Evolutionary conservation across 441 rosid species (phyloP), one percentile per base, ranked within the genome.

Genomic region (Manihot esculenta): DNA sequence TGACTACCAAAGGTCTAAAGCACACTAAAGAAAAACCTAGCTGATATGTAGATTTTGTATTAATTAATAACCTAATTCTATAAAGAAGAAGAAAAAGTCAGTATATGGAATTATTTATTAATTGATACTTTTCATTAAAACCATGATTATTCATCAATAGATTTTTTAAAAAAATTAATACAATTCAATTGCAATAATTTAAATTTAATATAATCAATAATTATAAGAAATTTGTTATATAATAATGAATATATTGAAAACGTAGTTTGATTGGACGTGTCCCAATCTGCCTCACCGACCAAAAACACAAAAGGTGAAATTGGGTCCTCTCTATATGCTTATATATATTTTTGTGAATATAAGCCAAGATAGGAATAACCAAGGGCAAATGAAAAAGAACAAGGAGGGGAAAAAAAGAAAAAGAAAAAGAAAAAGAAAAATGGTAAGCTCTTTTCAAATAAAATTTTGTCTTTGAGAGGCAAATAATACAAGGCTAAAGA

Each of bases 211-310:
- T n/a, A n/a, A n/a, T n/a, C n/a, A n/a, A n/a, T n/a, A n/a, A n/a
- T n/a, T n/a, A n/a, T n/a, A n/a, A n/a, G n/a, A n/a, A n/a, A n/a
- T n/a, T n/a, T n/a, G n/a, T n/a, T n/a, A n/a, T n/a, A n/a, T n/a
- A n/a, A n/a, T n/a, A n/a, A n/a, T n/a, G n/a, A n/a, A 53, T 51
- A 2, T 9, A 66, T 58, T 50, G 41, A 48, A 66, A 58, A 61
- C 7, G 42, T 38, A 7, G 73, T 69, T 69, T 24, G 54, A 53
- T 66, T 63, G 64, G 69, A 44, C 38, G 17, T 7, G 82, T 84
- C 84, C 72, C 74, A 74, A 80, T 78, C 83, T 53, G 62, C 33
- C 68, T 41, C 79, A 72, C 88, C 90, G 85, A 79, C 88, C 87
- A 73, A 73, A n/a, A 71, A 35, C 74, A 67, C 72, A 79, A 84